Base-by-base conservation (phyloP, 352 stramenopile genomes). In the Phytophthora chlamydospora region DNA sequence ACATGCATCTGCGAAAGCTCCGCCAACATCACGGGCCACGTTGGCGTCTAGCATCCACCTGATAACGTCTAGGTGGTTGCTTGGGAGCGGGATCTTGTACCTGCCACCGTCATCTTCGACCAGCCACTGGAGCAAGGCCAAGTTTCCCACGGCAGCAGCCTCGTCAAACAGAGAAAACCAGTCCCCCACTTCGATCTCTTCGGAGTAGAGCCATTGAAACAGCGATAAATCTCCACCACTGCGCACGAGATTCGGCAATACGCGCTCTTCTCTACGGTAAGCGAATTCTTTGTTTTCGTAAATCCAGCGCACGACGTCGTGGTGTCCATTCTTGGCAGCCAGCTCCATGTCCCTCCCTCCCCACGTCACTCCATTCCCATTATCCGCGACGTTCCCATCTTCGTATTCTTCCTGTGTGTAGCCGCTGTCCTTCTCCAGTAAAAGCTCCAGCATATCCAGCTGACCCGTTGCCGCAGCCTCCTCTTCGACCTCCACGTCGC, bases 41-140 rank as follows among this genome's bases (percentile, higher is more conserved):
- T 32, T 32, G 4, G 50, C 32, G 13, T 46, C 50, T 1, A 40
- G 14, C n/a, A 59, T 17, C 51, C 31, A 59, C 16, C 50, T 38
- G 14, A 44, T 51, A 32, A 60, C 40, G 11, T 60, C 31, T 19
- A 59, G 13, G 40, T 59, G 36, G 3, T 58, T 34, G 11, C 38
- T 35, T 1, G 38, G 39, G 17, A 58, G 17, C 14, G 14, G 27
- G n/a, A 59, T 13, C 13, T 49, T 31, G 13, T 41, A 13, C 4
- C 12, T 40, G 6, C 12, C 17, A 41, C 34, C 41, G 14, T 32
- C 31, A 13, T 50, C 29, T 49, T 34, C 40, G 24, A 50, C 31
- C 4, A 59, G 29, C 51, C 31, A 59, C 39, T 59, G 31, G 13
- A 50, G 40, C 36, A 43, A 10, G 16, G 16, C 16, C 27, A 59